Conservation (phyloP, 2,329 filamentous ascomycete species). For the Dactylonectria estremocensis region DNA sequence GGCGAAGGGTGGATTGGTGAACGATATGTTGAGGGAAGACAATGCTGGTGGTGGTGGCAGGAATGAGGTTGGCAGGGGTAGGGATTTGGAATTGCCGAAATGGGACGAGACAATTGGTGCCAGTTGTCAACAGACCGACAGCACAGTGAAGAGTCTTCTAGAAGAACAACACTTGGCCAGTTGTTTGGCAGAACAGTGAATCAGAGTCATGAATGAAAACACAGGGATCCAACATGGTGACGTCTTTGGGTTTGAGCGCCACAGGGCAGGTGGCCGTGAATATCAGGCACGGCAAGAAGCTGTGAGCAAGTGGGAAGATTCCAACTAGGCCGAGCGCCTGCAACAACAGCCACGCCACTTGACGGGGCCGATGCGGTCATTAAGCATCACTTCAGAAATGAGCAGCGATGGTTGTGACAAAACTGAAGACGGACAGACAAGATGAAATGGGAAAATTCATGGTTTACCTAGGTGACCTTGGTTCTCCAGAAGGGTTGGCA, state of each 20-base stretch:
- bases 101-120: constrained; percentile 23
- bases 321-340: constrained; percentile 45
- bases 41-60: constrained; percentile 9
- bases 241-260: constrained; percentile 34
- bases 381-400: background rate
- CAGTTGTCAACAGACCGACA: constrained; percentile 27
- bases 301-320: constrained; percentile 46
- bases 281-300: constrained; percentile 44
- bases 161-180: constrained; percentile 13
- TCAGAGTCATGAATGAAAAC: constrained; percentile 26
- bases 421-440: background rate
- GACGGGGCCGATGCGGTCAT: constrained; percentile 13
- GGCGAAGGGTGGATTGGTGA: background rate
- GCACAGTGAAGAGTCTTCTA: constrained; percentile 13
- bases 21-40: constrained; percentile 1
- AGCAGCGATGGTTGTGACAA: constrained; percentile 8
- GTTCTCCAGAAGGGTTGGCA: constrained; percentile 8
- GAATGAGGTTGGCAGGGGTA: constrained; percentile 15
- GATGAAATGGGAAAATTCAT: background rate
- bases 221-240: constrained; percentile 6
- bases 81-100: constrained; percentile 21
- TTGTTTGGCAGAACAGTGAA: constrained; percentile 23
- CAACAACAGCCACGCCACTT: constrained; percentile 44
- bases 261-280: constrained; percentile 37
- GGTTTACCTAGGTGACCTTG: constrained; percentile 33